Evolutionary conservation across 2,329 filamentous ascomycete genomes (phyloP).

Genomic region (Pyricularia sp.): DNA sequence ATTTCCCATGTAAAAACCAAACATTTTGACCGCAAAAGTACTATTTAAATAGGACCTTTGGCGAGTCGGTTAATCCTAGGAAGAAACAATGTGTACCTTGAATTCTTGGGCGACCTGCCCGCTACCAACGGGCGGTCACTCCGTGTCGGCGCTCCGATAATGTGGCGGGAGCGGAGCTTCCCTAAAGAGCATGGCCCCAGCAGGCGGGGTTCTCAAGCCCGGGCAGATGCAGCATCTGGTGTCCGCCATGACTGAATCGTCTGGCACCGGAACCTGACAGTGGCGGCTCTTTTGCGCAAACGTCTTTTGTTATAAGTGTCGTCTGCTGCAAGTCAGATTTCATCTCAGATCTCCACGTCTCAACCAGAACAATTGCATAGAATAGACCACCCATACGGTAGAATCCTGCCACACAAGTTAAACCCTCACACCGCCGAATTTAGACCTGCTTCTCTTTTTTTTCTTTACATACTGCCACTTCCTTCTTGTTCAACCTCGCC

Average conservation of each 20-base stretch:
- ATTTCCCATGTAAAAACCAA: too few species aligned
- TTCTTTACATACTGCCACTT: neutral
- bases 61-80: too few species aligned
- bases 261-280: neutral
- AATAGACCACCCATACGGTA: neutral
- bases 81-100: neutral
- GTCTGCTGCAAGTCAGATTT: neutral
- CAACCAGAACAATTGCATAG: neutral
- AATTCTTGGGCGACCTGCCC: neutral
- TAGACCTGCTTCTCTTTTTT: neutral
- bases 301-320: neutral
- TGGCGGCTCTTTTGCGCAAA: neutral
- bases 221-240: neutral
- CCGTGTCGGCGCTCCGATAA: neutral
- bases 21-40: neutral
- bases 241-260: neutral
- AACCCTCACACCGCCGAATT: neutral
- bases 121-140: neutral
- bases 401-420: neutral
- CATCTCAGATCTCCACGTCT: neutral
- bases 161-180: constrained; percentile 6
- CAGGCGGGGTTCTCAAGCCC: neutral
- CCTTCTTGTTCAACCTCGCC: neutral
- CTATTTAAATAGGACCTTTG: too few species aligned
- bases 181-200: constrained; percentile 1